Evolutionary conservation across 305 asterid genomes (phyloP).

Genomic region (Rubia peregrina): DNA sequence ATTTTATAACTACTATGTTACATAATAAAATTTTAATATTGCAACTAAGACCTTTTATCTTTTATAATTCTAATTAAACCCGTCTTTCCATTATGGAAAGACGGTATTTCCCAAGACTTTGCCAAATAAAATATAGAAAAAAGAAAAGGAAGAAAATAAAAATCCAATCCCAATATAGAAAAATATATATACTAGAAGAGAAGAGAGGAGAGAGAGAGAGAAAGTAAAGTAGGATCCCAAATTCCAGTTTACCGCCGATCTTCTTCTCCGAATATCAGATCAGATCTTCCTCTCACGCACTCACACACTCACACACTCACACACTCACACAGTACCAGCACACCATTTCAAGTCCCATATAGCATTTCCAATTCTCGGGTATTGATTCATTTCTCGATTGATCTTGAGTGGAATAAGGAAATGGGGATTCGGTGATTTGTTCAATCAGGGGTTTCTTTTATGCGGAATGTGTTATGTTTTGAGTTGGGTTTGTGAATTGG

Average conservation of each 20-base stretch:
- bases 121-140: no score
- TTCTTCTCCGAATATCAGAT: constrained; percentile 37
- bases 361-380: not conserved
- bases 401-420: not conserved
- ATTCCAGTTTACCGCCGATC: constrained; percentile 47
- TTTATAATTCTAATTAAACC: no score
- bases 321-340: not conserved
- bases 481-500: constrained; percentile 18
- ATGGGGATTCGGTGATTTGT: not conserved
- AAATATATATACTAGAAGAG: no score
- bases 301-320: not conserved
- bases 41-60: no score
- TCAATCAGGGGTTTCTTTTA: constrained; percentile 11
- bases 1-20: no score
- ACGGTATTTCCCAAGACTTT: no score
- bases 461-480: constrained; percentile 17
- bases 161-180: not conserved
- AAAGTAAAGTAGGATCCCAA: constrained; percentile 1
- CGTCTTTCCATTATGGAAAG: no score
- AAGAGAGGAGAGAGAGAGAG: not conserved
- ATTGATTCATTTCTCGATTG: constrained; percentile 6
- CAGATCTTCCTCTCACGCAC: constrained; percentile 29
- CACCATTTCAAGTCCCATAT: not conserved
- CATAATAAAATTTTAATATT: no score
- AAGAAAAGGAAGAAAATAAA: not conserved